A percentile compares a stretch with the other conserved stretches of the same genome.
These are phyloP conservation scores for Wickerhamomyces strasburgensis DNA, from an alignment of 805 yeast species.

Conservation along the genomic window DNA sequence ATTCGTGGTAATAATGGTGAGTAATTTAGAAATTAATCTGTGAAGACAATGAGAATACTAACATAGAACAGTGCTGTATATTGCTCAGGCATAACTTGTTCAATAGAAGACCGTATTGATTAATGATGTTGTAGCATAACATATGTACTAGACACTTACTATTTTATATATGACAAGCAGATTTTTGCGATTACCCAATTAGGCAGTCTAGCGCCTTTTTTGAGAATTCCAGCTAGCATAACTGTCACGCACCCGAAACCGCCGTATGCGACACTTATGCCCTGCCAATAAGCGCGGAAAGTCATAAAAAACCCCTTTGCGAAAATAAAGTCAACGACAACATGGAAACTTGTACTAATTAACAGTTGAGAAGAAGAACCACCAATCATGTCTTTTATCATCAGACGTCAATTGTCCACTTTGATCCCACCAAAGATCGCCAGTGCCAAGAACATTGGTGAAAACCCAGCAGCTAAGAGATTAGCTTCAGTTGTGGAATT, in stretches of 20 bases:
- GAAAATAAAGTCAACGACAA: conserved; percentile 7
- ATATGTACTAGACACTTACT: too few relatives aligned
- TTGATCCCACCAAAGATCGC: conserved; percentile 99
- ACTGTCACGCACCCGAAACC: too few relatives aligned
- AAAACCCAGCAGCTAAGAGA: conserved; percentile 95
- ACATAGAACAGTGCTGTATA: conserved; percentile 19
- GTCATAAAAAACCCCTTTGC: conserved; percentile 7
- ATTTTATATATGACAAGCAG: too few relatives aligned
- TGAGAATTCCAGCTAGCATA: too few relatives aligned
- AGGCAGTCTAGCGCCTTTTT: conserved; percentile 7
- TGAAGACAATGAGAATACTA: conserved; percentile 8
- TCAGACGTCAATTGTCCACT: conserved; percentile 91
- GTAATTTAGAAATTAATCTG: conserved; percentile 25
- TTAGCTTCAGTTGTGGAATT: conserved; percentile 92
- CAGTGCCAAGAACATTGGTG: conserved; percentile 89
- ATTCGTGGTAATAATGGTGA: conserved; percentile 82
- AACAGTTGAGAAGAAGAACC: too few relatives aligned
- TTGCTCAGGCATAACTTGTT: conserved; percentile 18
- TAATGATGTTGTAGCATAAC: too few relatives aligned
- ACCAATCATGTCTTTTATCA: conserved; percentile 83
- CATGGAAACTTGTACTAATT: too few relatives aligned
- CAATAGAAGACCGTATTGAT: too few relatives aligned
- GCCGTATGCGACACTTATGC: conserved; percentile 12
- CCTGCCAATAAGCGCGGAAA: conserved; percentile 14
- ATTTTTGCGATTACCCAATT: conserved; percentile 4